These are phyloP conservation scores for Maudiozyma turicensis DNA, from an alignment of 805 yeast genomes.

Conservation along the genomic window DNA sequence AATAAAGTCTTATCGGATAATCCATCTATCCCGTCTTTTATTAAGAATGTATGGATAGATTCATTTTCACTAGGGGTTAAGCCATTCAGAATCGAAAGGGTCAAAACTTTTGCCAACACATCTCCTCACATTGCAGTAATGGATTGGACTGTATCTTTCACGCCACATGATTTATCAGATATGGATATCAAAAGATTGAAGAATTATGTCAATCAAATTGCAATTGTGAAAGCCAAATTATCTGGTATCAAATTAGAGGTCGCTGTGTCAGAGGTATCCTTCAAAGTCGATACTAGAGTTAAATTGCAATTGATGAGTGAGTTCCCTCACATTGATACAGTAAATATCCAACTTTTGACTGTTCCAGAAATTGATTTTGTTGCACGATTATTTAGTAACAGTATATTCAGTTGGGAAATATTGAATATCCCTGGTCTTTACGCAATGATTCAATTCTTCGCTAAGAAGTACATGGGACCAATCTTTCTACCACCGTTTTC, in stretches of 20 bases:
- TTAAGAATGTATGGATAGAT: conserved; percentile 75
- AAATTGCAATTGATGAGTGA: conserved; percentile 79
- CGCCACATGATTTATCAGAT: conserved; percentile 81
- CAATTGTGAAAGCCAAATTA: conserved; percentile 61
- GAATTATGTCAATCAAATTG: conserved; percentile 70
- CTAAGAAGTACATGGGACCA: conserved; percentile 77
- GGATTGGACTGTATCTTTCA: conserved; percentile 90
- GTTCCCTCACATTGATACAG: conserved; percentile 87
- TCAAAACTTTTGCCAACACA: conserved; percentile 78
- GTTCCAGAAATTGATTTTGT: conserved; percentile 83
- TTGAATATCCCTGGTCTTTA: conserved; percentile 78
- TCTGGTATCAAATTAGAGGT: conserved; percentile 78
- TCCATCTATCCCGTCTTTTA: conserved; percentile 65
- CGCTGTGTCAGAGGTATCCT: conserved; percentile 65
- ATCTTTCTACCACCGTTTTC: conserved; percentile 80
- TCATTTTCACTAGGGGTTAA: conserved; percentile 86
- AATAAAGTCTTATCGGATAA: conserved; percentile 71
- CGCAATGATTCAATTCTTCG: conserved; percentile 72
- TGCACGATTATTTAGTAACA: conserved; percentile 61
- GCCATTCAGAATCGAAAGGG: conserved; percentile 85
- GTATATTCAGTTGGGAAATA: conserved; percentile 76
- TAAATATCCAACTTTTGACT: conserved; percentile 71
- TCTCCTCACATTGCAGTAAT: conserved; percentile 84
- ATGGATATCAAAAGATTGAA: conserved; percentile 73
- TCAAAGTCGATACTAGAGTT: conserved; percentile 62